Percentiles rank a stretch among this genome's conserved stretches.
Conservation (phyloP, 2,329 filamentous ascomycete genomes). For the Stenocarpella maydis region DNA sequence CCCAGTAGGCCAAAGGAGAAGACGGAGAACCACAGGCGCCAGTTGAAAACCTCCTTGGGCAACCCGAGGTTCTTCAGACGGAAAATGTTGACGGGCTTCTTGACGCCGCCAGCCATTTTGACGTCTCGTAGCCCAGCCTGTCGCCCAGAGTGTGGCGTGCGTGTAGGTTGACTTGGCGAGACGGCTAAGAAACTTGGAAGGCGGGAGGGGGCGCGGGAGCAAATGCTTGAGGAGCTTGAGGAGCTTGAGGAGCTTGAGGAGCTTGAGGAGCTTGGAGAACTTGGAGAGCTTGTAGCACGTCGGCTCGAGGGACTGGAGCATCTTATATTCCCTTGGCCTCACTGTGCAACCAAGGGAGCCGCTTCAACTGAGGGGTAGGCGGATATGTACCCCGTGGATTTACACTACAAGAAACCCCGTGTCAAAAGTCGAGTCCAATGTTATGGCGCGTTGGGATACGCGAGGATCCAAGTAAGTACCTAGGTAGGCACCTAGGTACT, state of each 20-base stretch:
- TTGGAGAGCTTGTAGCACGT: slow-evolving; percentile 15
- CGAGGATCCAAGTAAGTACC: slow-evolving; percentile 3
- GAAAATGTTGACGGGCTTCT: slow-evolving; percentile 70
- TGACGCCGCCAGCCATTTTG: slow-evolving; percentile 59
- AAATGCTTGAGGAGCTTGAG: slow-evolving; percentile 15
- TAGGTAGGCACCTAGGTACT: too few relatives aligned
- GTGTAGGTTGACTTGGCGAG: background rate
- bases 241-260: background rate
- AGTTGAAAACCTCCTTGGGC: slow-evolving; percentile 77
- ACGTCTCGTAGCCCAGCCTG: slow-evolving; percentile 18
- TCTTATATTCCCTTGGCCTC: slow-evolving; percentile 16
- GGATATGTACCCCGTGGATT: background rate
- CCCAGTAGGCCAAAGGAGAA: slow-evolving; percentile 78
- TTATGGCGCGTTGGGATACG: background rate
- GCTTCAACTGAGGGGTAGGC: background rate
- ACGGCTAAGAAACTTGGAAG: background rate
- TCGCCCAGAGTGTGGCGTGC: slow-evolving; percentile 19
- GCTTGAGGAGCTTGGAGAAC: slow-evolving; percentile 15
- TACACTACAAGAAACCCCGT: background rate
- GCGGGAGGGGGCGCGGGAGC: slow-evolving; percentile 6
- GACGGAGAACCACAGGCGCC: slow-evolving; percentile 80
- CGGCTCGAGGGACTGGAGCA: background rate
- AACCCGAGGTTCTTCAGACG: slow-evolving; percentile 69
- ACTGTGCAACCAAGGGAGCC: background rate
- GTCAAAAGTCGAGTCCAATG: background rate